Evolutionary conservation across 768 basidiomycete species (phyloP), one percentile per base, ranked within the genome.

Genomic region (Hemileccinum impolitum): DNA sequence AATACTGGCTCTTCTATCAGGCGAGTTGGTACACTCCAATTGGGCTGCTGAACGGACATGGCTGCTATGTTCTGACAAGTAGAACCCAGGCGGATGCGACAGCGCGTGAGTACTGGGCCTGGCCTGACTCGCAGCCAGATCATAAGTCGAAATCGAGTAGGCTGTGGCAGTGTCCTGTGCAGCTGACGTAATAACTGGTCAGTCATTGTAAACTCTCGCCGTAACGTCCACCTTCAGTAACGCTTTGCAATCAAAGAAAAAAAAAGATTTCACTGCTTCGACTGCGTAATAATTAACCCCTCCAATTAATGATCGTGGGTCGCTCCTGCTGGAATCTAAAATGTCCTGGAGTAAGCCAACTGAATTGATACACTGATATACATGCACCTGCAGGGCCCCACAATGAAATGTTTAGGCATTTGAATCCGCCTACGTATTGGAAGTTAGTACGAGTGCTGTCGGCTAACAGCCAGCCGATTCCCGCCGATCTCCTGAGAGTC

Each of bases 11-110:
- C 77, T 13, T 71, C 69, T 0, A 57, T 48, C 40, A 52, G 58
- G 15, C 65, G 70, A 15, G 58, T 53, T 0, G 80, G 81, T n/a
- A 62, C 37, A 8, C 61, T 56, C 84, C 75, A 77, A 3, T 73
- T 50, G 8, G 84, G 82, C 61, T 85, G 85, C 52, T 82, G 79
- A 0, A 71, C 63, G 45, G 82, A 72, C 84, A 87, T 86, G 41
- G 47, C 36, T 43, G 47, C 36, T 43, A 26, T 23, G 18, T 41
- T 50, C 18, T 45, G 28, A 18, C 12, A 48, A 12, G 51, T 48
- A 3, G 57, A 54, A 25, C 36, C 30, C 17, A 30, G 25, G 31
- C 45, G 49, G 44, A 43, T 18, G 35, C 48, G 55, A 53, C 51
- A 34, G 31, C 21, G 38, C 54, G 39, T 31, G 48, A 37, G 39